These are phyloP conservation scores for Pseudogymnoascus sp. DNA, from an alignment of 2,329 filamentous ascomycete species.

Conservation along the genomic window DNA sequence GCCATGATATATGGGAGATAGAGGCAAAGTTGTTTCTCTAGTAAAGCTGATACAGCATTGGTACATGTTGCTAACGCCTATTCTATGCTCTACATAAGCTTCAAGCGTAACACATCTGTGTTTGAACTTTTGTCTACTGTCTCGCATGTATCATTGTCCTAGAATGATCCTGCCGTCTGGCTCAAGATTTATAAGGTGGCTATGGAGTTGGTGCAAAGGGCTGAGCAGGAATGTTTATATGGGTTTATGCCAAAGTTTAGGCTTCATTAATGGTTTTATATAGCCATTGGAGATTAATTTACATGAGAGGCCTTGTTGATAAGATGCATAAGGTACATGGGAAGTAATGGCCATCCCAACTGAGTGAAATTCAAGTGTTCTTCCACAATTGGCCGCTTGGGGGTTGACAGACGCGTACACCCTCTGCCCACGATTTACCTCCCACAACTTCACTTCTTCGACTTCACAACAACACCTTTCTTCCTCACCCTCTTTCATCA, in stretches of 20 bases:
- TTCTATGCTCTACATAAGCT: background rate
- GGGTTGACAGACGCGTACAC: background rate
- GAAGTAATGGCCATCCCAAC: background rate
- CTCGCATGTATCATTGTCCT: background rate
- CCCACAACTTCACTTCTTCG: background rate
- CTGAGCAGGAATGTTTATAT: background rate
- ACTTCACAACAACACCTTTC: background rate
- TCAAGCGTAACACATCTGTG: no score
- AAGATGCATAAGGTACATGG: background rate
- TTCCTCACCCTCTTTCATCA: background rate
- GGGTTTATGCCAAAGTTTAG: background rate
- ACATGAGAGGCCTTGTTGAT: background rate
- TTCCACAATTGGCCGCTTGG: background rate
- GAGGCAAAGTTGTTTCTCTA: background rate
- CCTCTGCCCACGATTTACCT: background rate
- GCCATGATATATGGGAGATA: background rate
- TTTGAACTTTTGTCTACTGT: no score
- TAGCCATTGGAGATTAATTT: background rate
- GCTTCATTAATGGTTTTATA: background rate
- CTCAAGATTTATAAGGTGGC: background rate
- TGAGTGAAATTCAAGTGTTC: background rate
- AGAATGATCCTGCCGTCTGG: background rate
- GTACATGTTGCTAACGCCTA: background rate
- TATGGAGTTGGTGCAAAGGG: background rate
- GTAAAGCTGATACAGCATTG: background rate